Conservation (phyloP, 192 early-diverging fungal genomes). For the Coemansia sp. region DNA sequence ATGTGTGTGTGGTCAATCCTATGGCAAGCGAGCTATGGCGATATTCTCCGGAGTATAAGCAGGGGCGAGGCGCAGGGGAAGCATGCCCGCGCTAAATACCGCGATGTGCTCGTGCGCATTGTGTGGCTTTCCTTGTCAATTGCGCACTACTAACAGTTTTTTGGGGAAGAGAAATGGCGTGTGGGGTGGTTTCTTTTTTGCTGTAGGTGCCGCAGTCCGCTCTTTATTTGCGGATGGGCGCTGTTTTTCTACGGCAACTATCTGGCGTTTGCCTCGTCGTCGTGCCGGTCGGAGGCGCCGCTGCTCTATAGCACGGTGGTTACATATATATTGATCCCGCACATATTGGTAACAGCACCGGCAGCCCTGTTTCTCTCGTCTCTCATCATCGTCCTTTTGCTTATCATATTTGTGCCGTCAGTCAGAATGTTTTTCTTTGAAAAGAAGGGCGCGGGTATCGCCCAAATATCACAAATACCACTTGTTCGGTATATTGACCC, state of each 20-base stretch:
- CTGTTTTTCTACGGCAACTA: slow-evolving; percentile 74
- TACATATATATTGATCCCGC: slow-evolving; percentile 67
- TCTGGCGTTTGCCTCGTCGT: slow-evolving; percentile 55
- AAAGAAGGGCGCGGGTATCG: slow-evolving; percentile 65
- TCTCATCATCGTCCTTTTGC: slow-evolving; percentile 56
- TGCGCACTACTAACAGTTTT: background rate
- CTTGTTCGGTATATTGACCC: slow-evolving; percentile 60
- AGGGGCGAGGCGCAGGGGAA: background rate
- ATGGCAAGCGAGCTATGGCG: background rate
- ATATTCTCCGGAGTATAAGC: background rate
- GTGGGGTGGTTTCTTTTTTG: slow-evolving; percentile 1
- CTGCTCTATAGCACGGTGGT: slow-evolving; percentile 62
- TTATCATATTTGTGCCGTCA: slow-evolving; percentile 58
- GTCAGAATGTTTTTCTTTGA: slow-evolving; percentile 62
- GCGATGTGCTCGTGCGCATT: background rate
- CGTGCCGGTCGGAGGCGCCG: slow-evolving; percentile 51
- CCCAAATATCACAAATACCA: slow-evolving; percentile 68
- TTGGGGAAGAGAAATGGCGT: slow-evolving; percentile 8
- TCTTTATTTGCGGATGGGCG: slow-evolving; percentile 61
- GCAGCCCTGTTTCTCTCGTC: slow-evolving; percentile 57
- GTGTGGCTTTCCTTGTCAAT: background rate
- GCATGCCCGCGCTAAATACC: slow-evolving; percentile 10
- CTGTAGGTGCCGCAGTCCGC: slow-evolving; percentile 59
- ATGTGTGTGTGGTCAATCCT: background rate
- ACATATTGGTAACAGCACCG: slow-evolving; percentile 48